These are phyloP conservation scores for Dactylellina haptotyla DNA, from an alignment of 2,329 filamentous ascomycete genomes.

Conservation along the genomic window DNA sequence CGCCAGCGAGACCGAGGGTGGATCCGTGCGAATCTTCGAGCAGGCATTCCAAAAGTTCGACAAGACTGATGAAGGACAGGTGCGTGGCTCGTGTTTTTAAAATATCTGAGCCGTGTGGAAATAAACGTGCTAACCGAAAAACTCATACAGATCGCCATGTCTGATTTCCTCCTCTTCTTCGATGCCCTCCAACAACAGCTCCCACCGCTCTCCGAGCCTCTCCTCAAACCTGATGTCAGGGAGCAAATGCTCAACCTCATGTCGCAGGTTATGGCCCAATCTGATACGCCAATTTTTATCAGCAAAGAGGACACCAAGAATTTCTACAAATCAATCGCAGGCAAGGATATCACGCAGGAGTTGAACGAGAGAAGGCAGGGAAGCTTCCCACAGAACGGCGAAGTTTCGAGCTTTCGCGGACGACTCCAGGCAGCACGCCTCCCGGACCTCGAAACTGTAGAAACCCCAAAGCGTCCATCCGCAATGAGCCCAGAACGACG, in stretches of 20 bases:
- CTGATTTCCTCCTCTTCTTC: conserved; percentile 50
- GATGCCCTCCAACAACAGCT: conserved; percentile 44
- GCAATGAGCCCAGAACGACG: conserved; percentile 41
- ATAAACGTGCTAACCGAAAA: background rate
- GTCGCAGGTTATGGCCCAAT: conserved; percentile 38
- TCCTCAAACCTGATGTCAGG: conserved; percentile 36
- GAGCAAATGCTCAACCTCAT: conserved; percentile 48
- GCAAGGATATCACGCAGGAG: conserved; percentile 50
- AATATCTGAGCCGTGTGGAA: background rate
- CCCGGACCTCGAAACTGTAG: conserved; percentile 25
- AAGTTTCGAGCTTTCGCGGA: conserved; percentile 47
- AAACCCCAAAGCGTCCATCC: conserved; percentile 32
- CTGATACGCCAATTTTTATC: conserved; percentile 36
- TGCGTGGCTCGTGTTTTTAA: background rate
- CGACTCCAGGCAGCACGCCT: conserved; percentile 34
- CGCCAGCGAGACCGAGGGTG: conserved; percentile 40
- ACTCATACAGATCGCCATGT: conserved; percentile 35
- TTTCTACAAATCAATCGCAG: conserved; percentile 44
- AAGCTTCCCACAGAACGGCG: conserved; percentile 40
- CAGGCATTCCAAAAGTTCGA: conserved; percentile 45
- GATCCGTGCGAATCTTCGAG: conserved; percentile 44
- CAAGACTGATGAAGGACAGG: conserved; percentile 43
- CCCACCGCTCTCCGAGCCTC: conserved; percentile 48
- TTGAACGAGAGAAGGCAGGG: conserved; percentile 46
- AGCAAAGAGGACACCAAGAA: conserved; percentile 49